Evolutionary conservation across 2,329 filamentous ascomycete genomes (phyloP), one percentile per base, ranked within the genome.

Genomic region (Penicillium janthinellum): DNA sequence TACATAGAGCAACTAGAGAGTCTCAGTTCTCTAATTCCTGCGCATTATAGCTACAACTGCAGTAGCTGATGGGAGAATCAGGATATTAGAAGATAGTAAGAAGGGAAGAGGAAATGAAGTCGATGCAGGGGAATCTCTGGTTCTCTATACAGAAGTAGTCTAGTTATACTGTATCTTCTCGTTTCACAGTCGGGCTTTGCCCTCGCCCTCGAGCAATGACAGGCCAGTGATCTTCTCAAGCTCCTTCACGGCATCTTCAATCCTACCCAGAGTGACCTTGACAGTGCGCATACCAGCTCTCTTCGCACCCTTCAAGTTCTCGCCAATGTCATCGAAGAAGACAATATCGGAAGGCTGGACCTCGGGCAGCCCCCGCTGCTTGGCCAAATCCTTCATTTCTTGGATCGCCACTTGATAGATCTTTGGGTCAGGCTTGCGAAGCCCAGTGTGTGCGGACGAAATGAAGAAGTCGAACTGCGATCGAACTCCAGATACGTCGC

Each of bases 281-380:
- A 98, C 84, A 0, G 94, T 98, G 57, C 83, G 78, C 74, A 98
- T 88, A 0, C 94, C 94, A 22, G 87, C 79, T 51, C 83, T 83
- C 76, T 83, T 90, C 0, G 88, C 95, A 47, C 84, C 88, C 80
- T 93, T 95, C 59, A 98, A 76, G 73, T 99, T 99, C 76, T 93
- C 88, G 1, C 95, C 95, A 73, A 99, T 96, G 69, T 97, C 93
- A 73, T 97, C 95, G 52, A 97, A 77, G 73, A 99, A 99, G 4
- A 96, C 77, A 47, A 97, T 81, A 57, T 97, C 91, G 0, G 79
- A 79, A 0, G 89, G 78, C 57, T 78, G 75, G 8, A 96, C 80
- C 79, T 5, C 76, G 15, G 74, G 75, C 80, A 83, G 84, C 4
- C 81, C 82, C 38, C 86, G 86, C 25, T 79, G 75, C 70, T 78